Evolutionary conservation across 371 early-diverging fungal genomes (phyloP), one percentile per base, ranked within the genome.

Genomic region (Funneliformis caledonium): DNA sequence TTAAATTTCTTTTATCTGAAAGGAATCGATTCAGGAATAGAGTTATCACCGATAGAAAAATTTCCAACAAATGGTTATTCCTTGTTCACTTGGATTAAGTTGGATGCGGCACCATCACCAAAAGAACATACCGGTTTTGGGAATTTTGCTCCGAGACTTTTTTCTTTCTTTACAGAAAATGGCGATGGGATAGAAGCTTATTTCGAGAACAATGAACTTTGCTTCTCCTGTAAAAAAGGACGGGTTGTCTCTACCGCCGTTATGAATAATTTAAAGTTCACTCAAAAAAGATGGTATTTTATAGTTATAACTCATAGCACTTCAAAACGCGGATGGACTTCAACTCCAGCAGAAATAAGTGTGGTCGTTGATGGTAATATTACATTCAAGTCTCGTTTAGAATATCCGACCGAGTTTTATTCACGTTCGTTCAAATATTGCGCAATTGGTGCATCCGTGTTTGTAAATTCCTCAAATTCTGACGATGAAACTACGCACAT

Each of bases 1-100:
- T 47, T 88, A 67, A 86, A 88, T 67, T 86, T 88, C 52, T 89
- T 87, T 78, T 85, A 86, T 56, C 88, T 87, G 61, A 81, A 84
- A 16, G 88, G 88, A n/a, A 68, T 52, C 1, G 81, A 80, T 5
- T 86, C 86, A 70, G 89, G 89, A 0, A 80, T 89, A 43, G 64
- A 83, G 11, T 37, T 87, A 11, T 85, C 87, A 6, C 31, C 59
- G 14, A 59, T 86, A 14, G 83, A 83, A 43, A 82, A 81, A 42
- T 87, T 86, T 84, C 88, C 87, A 2, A 10, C 56, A 4, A 80
- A 72, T 67, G 89, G 89, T 7, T 88, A 86, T 82, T 83, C 88
- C 4, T 86, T 88, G 61, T 78, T 84, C 26, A 83, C 86, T 2
- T 89, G 89, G 89, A 73, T 89, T 68, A 83, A 85, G 50, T 75